A percentile compares a stretch with the other conserved stretches of the same genome.
Conservation (phyloP, 768 basidiomycete genomes). For the Termitomyces sp. region DNA sequence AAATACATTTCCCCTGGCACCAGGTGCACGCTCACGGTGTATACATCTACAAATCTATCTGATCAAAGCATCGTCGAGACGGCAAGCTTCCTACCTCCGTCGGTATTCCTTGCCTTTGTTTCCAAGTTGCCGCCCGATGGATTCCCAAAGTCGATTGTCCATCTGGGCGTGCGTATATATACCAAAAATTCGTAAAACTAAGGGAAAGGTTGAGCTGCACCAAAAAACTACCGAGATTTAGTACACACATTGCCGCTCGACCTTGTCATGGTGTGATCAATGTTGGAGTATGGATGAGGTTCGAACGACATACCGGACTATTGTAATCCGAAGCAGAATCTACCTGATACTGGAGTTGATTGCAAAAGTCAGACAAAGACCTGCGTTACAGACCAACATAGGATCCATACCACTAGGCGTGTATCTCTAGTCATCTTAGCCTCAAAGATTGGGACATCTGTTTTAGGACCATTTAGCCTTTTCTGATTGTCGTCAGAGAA, state of each 20-base stretch:
- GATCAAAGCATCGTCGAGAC: not conserved
- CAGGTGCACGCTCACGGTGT: conserved; percentile 29
- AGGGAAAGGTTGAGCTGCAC: not conserved
- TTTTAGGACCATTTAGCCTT: conserved; percentile 7
- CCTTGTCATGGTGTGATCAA: not conserved
- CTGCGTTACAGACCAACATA: not conserved
- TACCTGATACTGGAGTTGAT: conserved; percentile 10
- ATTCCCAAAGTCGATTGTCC: conserved; percentile 32
- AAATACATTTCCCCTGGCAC: conserved; percentile 36
- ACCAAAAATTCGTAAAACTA: conserved; percentile 13
- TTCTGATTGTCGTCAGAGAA: conserved; percentile 14
- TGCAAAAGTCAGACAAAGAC: not conserved
- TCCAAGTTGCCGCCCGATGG: conserved; percentile 28
- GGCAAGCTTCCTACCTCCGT: conserved; percentile 31
- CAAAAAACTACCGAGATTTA: not conserved
- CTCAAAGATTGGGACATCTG: conserved; percentile 11
- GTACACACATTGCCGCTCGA: conserved; percentile 10
- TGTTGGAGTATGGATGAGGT: not conserved
- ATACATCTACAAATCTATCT: conserved; percentile 31
- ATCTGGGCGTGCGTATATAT: conserved; percentile 32
- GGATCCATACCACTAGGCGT: conserved; percentile 9
- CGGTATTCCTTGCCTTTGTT: conserved; percentile 46
- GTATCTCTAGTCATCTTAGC: conserved; percentile 13
- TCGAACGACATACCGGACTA: not conserved
- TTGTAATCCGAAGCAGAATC: conserved; percentile 11